phyloP scores from a whole-genome alignment of 441 rosid genomes.

The Theobroma grandiflorum region DNA sequence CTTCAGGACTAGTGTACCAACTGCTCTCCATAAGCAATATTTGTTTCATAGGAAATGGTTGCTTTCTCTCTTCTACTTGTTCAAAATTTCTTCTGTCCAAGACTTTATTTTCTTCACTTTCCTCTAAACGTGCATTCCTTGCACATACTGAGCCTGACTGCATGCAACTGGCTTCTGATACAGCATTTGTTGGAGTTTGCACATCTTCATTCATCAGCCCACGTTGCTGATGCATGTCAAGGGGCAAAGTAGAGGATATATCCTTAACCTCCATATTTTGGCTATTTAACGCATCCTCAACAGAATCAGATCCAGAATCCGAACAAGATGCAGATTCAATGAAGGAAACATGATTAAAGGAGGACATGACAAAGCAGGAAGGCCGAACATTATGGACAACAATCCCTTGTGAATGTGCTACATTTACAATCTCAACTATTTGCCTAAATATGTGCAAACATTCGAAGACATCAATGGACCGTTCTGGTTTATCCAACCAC shows the following conservation, averaged over 20 bases:
- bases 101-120: constrained; percentile 49
- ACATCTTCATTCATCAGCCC: constrained; percentile 51
- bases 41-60: constrained; percentile 92
- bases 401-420: constrained; percentile 87
- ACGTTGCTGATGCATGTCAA: constrained; percentile 43
- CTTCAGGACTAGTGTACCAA: constrained; percentile 97
- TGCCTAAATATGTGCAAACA: constrained; percentile 92
- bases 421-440: constrained; percentile 79
- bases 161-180: constrained; percentile 66
- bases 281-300: constrained; percentile 68
- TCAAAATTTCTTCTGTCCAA: constrained; percentile 44
- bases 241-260: constrained; percentile 48
- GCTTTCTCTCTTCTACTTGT: constrained; percentile 66
- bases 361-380: constrained; percentile 87
- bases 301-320: constrained; percentile 91
- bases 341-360: constrained; percentile 89
- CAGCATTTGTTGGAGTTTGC: constrained; percentile 45
- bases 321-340: constrained; percentile 96
- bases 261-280: constrained; percentile 53
- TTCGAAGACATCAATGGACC: constrained; percentile 73
- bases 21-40: constrained; percentile 79
- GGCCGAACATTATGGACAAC: constrained; percentile 85
- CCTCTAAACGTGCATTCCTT: constrained; percentile 40
- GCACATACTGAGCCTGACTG: constrained; percentile 55
- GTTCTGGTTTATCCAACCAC: constrained; percentile 84